Percentiles rank a stretch among this genome's conserved stretches.
Evolutionary conservation across 139 green algal species (phyloP).

Genomic region (Chlorella sorokiniana): DNA sequence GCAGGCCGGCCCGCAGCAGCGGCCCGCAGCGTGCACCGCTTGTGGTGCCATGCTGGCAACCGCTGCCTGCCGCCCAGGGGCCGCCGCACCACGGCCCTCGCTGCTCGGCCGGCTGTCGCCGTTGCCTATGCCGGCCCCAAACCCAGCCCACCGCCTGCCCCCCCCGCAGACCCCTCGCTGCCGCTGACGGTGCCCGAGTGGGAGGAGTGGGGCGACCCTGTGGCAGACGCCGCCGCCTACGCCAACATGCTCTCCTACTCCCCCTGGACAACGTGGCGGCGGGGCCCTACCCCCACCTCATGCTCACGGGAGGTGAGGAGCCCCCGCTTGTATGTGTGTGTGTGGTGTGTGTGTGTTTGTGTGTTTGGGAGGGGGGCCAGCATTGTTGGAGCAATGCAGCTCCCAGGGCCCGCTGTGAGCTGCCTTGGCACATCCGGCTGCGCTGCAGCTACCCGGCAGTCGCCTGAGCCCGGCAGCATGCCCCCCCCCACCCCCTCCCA

Average conservation of each 20-base stretch:
- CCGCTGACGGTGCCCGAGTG: conserved; percentile 53
- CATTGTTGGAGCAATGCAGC: no score
- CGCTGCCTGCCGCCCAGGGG: no score
- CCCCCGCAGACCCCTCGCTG: conserved; percentile 43
- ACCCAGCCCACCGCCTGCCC: neutral
- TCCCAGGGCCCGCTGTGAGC: no score
- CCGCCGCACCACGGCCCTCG: no score
- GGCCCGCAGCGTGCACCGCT: no score
- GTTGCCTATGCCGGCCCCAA: neutral
- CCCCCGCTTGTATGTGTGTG: neutral
- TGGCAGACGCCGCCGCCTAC: conserved; percentile 54
- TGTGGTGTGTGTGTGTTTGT: neutral
- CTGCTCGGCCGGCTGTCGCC: neutral
- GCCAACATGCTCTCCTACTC: conserved; percentile 86
- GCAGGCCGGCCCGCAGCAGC: neutral
- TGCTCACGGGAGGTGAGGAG: conserved; percentile 39
- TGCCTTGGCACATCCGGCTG: no score
- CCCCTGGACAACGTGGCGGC: conserved; percentile 84
- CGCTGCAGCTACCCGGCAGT: no score
- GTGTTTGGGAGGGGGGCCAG: neutral
- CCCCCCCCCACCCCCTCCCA: conserved; percentile 36
- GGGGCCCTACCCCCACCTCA: conserved; percentile 77
- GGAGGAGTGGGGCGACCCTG: conserved; percentile 75
- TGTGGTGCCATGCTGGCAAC: no score
- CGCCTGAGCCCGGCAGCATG: no score